These are phyloP conservation scores for Pseudozyma pruni DNA, from an alignment of 1,284 basidiomycete genomes.

Conservation along the genomic window DNA sequence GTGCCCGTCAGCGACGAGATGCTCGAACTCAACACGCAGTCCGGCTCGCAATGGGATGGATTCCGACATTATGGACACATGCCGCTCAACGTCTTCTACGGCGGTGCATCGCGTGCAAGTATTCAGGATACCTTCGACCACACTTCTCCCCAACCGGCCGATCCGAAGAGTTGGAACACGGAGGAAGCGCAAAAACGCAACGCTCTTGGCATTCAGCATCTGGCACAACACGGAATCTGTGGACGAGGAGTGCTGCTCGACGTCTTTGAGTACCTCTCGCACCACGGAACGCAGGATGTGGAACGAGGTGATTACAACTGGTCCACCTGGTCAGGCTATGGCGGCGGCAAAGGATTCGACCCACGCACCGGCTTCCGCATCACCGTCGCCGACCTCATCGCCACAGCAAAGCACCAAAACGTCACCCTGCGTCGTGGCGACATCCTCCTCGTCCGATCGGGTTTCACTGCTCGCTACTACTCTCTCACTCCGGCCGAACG, in stretches of 20 bases:
- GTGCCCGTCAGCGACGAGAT: constrained; percentile 59
- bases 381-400: constrained; percentile 73
- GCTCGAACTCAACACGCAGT: constrained; percentile 76
- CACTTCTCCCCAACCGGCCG: constrained; percentile 19
- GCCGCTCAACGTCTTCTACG: constrained; percentile 56
- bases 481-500: constrained; percentile 71
- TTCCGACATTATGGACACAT: constrained; percentile 66
- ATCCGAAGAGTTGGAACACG: constrained; percentile 28
- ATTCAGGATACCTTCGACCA: constrained; percentile 46
- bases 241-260: constrained; percentile 78
- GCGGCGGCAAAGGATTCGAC: constrained; percentile 68
- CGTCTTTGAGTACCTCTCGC: constrained; percentile 68
- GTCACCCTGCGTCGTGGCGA: constrained; percentile 68
- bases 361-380: constrained; percentile 75
- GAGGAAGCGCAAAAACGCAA: constrained; percentile 26
- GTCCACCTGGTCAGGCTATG: constrained; percentile 25
- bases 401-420: constrained; percentile 75
- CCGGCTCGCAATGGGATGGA: constrained; percentile 80
- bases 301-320: constrained; percentile 16
- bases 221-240: constrained; percentile 78
- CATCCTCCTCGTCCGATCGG: constrained; percentile 66
- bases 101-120: constrained; percentile 43
- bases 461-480: constrained; percentile 76
- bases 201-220: constrained; percentile 49
- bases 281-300: constrained; percentile 26